Conservation (phyloP, 2,329 filamentous ascomycete genomes). For the Orbilia brochopaga region DNA sequence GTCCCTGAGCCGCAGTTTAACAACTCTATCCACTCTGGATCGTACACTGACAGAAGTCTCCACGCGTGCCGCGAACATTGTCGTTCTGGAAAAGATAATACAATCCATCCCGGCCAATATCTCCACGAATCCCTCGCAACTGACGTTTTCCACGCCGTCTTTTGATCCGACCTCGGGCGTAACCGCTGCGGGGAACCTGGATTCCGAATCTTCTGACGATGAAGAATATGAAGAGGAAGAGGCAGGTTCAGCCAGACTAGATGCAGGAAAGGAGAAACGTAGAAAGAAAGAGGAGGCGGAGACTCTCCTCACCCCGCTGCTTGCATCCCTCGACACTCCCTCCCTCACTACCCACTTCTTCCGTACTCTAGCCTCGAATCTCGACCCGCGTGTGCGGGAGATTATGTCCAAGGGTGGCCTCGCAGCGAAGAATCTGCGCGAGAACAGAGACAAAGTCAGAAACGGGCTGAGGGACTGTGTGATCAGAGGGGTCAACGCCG, state of each 20-base stretch:
- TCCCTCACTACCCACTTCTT: slow-evolving; percentile 92
- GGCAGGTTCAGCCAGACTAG: slow-evolving; percentile 17
- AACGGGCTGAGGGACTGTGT: slow-evolving; percentile 85
- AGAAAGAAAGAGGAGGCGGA: slow-evolving; percentile 52
- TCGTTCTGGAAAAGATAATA: slow-evolving; percentile 63
- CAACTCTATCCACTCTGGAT: slow-evolving; percentile 80
- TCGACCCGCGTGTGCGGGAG: slow-evolving; percentile 80
- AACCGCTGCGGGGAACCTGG: slow-evolving; percentile 7
- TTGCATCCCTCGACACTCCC: slow-evolving; percentile 81
- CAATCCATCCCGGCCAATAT: slow-evolving; percentile 42
- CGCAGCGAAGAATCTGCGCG: slow-evolving; percentile 77
- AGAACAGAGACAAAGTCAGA: slow-evolving; percentile 75
- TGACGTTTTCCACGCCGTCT: slow-evolving; percentile 32
- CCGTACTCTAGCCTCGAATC: slow-evolving; percentile 79
- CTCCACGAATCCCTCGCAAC: slow-evolving; percentile 37
- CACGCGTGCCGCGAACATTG: slow-evolving; percentile 83
- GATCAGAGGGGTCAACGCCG: slow-evolving; percentile 65
- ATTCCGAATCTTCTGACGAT: slow-evolving; percentile 10
- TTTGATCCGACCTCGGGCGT: slow-evolving; percentile 33
- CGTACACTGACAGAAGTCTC: slow-evolving; percentile 81
- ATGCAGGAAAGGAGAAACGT: slow-evolving; percentile 15
- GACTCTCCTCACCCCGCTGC: slow-evolving; percentile 73
- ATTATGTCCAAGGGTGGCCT: slow-evolving; percentile 82
- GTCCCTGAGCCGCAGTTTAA: slow-evolving; percentile 74
- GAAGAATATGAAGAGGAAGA: slow-evolving; percentile 24